Conservation (phyloP, 306 rosid species). For the Oxytropis ochrocephala region DNA sequence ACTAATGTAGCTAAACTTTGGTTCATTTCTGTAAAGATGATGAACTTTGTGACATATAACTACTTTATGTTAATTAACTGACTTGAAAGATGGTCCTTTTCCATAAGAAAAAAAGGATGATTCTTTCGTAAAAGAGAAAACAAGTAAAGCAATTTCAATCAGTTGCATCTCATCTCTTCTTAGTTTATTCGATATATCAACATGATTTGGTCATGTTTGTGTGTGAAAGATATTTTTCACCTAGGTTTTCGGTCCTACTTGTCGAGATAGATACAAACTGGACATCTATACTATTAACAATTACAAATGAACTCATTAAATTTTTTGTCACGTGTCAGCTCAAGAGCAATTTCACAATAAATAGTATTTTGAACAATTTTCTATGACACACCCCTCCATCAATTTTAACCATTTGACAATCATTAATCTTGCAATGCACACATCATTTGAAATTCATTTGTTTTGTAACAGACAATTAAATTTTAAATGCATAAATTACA, state of each 20-base stretch:
- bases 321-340: too few relatives aligned
- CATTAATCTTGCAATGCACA: too few relatives aligned
- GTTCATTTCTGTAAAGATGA: conserved; percentile 16
- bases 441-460: too few relatives aligned
- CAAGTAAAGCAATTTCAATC: neutral
- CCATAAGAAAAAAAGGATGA: neutral
- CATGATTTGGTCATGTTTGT: conserved; percentile 7
- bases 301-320: too few relatives aligned
- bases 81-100: neutral
- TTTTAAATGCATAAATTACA: too few relatives aligned
- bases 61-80: conserved; percentile 19
- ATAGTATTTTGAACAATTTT: too few relatives aligned
- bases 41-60: conserved; percentile 8
- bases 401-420: too few relatives aligned
- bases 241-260: neutral
- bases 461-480: too few relatives aligned
- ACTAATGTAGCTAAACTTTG: conserved; percentile 9
- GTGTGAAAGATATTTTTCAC: conserved; percentile 23
- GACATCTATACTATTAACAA: too few relatives aligned
- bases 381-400: too few relatives aligned
- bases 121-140: neutral
- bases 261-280: neutral
- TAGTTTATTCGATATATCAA: neutral
- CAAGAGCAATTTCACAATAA: too few relatives aligned
- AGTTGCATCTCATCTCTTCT: conserved; percentile 14